Conservation (phyloP, 805 yeast genomes). For the Nakazawaea pomicola region DNA sequence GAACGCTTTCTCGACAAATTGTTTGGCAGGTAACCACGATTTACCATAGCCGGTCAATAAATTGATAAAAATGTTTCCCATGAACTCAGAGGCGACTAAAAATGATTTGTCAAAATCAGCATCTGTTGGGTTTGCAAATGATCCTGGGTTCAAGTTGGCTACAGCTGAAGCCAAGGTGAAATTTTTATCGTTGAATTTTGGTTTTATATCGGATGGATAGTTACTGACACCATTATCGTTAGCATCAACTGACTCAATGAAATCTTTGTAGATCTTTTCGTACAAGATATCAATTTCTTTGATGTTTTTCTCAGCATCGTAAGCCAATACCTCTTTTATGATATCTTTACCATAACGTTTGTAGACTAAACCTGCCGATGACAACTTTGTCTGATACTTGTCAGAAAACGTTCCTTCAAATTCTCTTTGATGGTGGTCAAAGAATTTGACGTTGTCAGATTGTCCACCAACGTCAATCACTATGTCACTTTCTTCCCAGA, state of each 20-base stretch:
- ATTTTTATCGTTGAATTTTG: conserved; percentile 65
- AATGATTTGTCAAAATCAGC: conserved; percentile 64
- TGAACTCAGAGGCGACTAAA: conserved; percentile 64
- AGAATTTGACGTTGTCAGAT: conserved; percentile 79
- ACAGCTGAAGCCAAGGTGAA: conserved; percentile 78
- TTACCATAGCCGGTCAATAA: conserved; percentile 68
- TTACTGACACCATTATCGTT: conserved; percentile 90
- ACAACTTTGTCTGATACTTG: conserved; percentile 67
- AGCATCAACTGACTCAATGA: conserved; percentile 90
- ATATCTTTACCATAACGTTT: conserved; percentile 79
- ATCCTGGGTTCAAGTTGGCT: conserved; percentile 75
- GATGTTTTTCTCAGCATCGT: conserved; percentile 27
- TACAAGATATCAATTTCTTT: conserved; percentile 60
- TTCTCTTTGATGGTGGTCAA: conserved; percentile 96
- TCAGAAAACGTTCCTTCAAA: conserved; percentile 69
- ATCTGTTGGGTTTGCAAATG: conserved; percentile 69
- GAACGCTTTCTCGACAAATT: conserved; percentile 69
- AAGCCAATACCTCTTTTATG: conserved; percentile 46
- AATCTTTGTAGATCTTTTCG: conserved; percentile 75
- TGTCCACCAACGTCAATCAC: conserved; percentile 94
- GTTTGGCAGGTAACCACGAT: conserved; percentile 89
- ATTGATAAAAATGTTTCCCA: conserved; percentile 76
- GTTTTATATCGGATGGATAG: conserved; percentile 51
- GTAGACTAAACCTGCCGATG: conserved; percentile 91
- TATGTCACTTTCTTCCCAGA: conserved; percentile 79